phyloP scores from a whole-genome alignment of 805 yeast species.

The Blastobotrys robertii region DNA sequence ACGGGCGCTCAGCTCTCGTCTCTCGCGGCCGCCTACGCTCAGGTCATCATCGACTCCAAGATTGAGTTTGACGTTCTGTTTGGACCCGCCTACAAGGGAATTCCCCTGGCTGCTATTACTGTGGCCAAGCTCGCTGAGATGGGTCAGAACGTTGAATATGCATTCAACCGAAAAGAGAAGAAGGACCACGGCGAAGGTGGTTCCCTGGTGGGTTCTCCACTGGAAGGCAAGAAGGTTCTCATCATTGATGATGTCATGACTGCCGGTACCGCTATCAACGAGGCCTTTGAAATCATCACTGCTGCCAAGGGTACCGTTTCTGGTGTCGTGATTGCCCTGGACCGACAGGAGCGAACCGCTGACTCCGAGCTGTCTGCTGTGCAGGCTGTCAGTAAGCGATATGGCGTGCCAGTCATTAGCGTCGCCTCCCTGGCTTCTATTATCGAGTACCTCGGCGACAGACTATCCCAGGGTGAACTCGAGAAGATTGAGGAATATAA shows the following conservation, averaged over 20 bases:
- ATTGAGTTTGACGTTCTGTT: conserved; percentile 82
- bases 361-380: conserved; percentile 69
- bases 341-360: conserved; percentile 82
- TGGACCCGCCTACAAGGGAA: conserved; percentile 98
- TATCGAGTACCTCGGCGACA: conserved; percentile 42
- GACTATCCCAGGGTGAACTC: conserved; percentile 19
- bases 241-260: conserved; percentile 97
- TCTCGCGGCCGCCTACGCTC: conserved; percentile 82
- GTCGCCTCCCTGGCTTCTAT: conserved; percentile 74
- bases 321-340: conserved; percentile 85
- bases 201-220: conserved; percentile 72
- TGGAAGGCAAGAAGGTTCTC: conserved; percentile 62
- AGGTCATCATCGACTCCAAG: conserved; percentile 71
- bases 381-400: conserved; percentile 60
- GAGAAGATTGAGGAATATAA: conserved; percentile 23
- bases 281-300: conserved; percentile 74
- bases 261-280: conserved; percentile 96
- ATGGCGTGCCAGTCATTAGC: conserved; percentile 72
- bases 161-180: conserved; percentile 94
- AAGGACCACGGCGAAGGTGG: conserved; percentile 99
- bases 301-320: conserved; percentile 62
- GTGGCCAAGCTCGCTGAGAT: conserved; percentile 87
- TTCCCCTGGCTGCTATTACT: conserved; percentile 88
- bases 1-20: conserved; percentile 71
- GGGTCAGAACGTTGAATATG: conserved; percentile 66